phyloP scores from a whole-genome alignment of 768 basidiomycete species.

The Chalciporus pseudorubinellus region DNA sequence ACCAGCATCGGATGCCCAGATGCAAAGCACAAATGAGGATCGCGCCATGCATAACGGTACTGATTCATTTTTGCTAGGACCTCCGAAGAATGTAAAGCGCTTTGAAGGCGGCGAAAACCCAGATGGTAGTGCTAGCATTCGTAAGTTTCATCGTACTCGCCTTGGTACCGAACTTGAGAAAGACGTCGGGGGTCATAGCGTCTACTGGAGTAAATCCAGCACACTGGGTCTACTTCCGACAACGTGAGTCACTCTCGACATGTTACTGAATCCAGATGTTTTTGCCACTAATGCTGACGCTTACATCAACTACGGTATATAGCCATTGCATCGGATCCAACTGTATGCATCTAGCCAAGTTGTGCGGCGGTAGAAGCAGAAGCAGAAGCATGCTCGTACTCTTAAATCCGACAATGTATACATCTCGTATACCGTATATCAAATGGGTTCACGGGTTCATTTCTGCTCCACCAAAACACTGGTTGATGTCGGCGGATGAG shows the following conservation, averaged over 20 bases:
- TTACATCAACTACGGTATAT: constrained; percentile 6
- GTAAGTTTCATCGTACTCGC: constrained; percentile 28
- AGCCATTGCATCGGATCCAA: constrained; percentile 34
- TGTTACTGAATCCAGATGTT: neutral
- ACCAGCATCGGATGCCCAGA: too few species aligned
- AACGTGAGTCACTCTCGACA: constrained; percentile 32
- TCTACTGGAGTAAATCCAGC: constrained; percentile 47
- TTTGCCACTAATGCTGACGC: too few species aligned
- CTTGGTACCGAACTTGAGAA: neutral
- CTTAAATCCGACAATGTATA: neutral
- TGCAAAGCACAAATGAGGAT: neutral
- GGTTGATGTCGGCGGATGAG: neutral
- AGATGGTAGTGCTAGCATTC: constrained; percentile 45
- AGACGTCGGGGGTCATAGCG: constrained; percentile 25
- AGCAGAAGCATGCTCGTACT: neutral
- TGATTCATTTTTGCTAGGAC: constrained; percentile 13
- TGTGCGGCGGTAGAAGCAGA: neutral
- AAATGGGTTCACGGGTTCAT: neutral
- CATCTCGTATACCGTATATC: neutral
- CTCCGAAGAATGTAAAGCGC: constrained; percentile 38
- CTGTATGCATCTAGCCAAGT: constrained; percentile 26
- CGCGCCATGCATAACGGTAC: neutral
- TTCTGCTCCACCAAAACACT: neutral
- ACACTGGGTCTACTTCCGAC: constrained; percentile 46
- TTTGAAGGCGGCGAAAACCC: constrained; percentile 47